A percentile compares a stretch with the other conserved stretches of the same genome.
These are phyloP conservation scores for Rehmannia glutinosa DNA, from an alignment of 257 asterid genomes.

Conservation along the genomic window DNA sequence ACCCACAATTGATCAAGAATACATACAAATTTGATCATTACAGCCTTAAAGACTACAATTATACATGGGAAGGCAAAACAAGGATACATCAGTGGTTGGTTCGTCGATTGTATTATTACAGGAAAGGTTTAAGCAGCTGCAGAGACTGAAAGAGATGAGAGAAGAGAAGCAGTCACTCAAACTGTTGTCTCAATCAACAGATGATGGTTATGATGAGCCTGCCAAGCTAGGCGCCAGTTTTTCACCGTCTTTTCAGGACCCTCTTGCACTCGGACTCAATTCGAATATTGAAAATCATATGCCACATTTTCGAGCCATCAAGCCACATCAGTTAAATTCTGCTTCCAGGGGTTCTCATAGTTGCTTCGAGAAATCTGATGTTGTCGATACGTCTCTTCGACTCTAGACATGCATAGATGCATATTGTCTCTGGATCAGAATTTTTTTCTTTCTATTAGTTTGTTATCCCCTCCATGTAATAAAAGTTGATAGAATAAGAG, in stretches of 20 bases:
- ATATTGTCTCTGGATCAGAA: neutral
- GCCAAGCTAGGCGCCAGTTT: neutral
- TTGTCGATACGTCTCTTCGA: conserved; percentile 46
- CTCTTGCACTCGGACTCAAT: conserved; percentile 36
- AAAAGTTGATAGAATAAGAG: conserved; percentile 20
- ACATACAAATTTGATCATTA: neutral
- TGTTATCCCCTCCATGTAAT: conserved; percentile 3
- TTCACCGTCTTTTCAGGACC: conserved; percentile 16
- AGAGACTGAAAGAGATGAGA: conserved; percentile 44
- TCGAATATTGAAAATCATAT: neutral
- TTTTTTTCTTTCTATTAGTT: neutral
- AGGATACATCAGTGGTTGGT: conserved; percentile 26
- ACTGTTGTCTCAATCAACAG: conserved; percentile 14
- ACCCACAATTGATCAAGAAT: neutral
- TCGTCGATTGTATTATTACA: conserved; percentile 42
- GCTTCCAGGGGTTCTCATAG: conserved; percentile 17
- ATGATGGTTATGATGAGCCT: conserved; percentile 2
- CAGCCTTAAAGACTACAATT: neutral
- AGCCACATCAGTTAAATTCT: neutral
- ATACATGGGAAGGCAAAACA: conserved; percentile 39
- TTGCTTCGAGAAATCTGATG: conserved; percentile 28
- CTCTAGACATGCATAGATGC: conserved; percentile 18
- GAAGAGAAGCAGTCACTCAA: conserved; percentile 29
- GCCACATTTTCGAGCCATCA: neutral
- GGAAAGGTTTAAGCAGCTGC: conserved; percentile 43